phyloP scores from a whole-genome alignment of 306 rosid genomes.

The Castanea crenata region DNA sequence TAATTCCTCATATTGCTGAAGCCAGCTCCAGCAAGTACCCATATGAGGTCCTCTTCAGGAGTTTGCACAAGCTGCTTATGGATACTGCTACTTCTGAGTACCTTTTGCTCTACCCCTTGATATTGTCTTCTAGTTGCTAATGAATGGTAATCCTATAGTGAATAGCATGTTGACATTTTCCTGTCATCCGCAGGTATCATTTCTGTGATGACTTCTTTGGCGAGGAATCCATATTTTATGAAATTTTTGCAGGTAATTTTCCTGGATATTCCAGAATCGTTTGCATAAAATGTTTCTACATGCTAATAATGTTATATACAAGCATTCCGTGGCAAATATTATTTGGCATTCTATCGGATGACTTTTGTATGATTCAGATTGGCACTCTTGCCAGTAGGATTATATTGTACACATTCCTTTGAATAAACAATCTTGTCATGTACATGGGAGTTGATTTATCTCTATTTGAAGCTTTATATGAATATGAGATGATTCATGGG shows the following conservation, averaged over 20 bases:
- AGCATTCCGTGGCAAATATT: neutral
- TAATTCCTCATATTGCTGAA: slow-evolving; percentile 92
- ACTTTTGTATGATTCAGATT: slow-evolving; percentile 14
- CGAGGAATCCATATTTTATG: slow-evolving; percentile 69
- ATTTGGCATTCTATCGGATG: slow-evolving; percentile 1
- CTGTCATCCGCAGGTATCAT: slow-evolving; percentile 58
- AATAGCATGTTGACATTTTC: slow-evolving; percentile 19
- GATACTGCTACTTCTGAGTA: slow-evolving; percentile 95
- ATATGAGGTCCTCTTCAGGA: slow-evolving; percentile 83
- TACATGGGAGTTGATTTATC: neutral
- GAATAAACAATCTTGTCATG: neutral
- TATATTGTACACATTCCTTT: neutral
- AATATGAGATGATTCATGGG: neutral
- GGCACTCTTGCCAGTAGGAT: neutral
- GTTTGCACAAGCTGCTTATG: slow-evolving; percentile 90
- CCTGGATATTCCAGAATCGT: slow-evolving; percentile 9
- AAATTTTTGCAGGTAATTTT: slow-evolving; percentile 67
- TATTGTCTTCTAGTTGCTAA: slow-evolving; percentile 15
- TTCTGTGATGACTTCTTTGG: slow-evolving; percentile 81
- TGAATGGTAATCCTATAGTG: neutral
- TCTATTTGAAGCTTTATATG: neutral
- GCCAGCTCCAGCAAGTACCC: slow-evolving; percentile 83
- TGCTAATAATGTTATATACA: neutral
- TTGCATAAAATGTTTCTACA: neutral
- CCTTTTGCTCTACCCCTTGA: slow-evolving; percentile 27